A percentile compares a stretch with the other conserved stretches of the same genome.
These are phyloP conservation scores for Krasilnikovozyma curviuscula DNA, from an alignment of 768 basidiomycete species.

Conservation along the genomic window DNA sequence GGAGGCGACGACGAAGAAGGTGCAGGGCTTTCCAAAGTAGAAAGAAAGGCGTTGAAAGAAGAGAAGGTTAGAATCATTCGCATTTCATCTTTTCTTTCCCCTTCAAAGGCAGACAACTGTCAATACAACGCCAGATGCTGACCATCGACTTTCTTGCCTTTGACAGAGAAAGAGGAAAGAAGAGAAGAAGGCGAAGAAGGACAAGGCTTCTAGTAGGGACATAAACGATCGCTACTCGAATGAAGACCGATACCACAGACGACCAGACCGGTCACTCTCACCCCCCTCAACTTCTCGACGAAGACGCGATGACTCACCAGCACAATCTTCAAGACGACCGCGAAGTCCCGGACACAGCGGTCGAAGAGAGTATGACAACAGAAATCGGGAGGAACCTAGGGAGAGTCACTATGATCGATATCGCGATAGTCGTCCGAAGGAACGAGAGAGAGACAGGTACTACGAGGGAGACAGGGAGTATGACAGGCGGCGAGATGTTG, in stretches of 20 bases:
- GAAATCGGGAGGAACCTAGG: too few relatives aligned
- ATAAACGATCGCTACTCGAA: neutral
- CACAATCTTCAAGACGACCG: too few relatives aligned
- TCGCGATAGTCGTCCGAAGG: neutral
- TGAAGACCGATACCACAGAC: neutral
- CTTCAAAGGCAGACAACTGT: slow-evolving; percentile 16
- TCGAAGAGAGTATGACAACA: too few relatives aligned
- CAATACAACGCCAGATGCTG: too few relatives aligned
- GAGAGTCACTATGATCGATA: neutral
- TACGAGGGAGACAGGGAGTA: neutral
- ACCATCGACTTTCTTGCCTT: too few relatives aligned
- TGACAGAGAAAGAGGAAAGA: slow-evolving; percentile 45
- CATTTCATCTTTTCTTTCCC: neutral
- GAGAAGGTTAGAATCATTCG: slow-evolving; percentile 37
- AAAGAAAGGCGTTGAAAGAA: slow-evolving; percentile 32
- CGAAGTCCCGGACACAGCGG: too few relatives aligned
- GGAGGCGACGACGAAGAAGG: neutral
- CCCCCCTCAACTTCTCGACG: neutral
- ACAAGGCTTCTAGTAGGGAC: neutral
- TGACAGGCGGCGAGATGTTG: neutral
- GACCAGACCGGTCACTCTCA: neutral
- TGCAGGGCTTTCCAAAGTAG: too few relatives aligned
- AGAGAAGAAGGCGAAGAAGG: slow-evolving; percentile 11
- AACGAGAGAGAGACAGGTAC: neutral
- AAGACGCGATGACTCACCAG: neutral